Conservation (phyloP, 768 basidiomycete species). For the Russula sp. region DNA sequence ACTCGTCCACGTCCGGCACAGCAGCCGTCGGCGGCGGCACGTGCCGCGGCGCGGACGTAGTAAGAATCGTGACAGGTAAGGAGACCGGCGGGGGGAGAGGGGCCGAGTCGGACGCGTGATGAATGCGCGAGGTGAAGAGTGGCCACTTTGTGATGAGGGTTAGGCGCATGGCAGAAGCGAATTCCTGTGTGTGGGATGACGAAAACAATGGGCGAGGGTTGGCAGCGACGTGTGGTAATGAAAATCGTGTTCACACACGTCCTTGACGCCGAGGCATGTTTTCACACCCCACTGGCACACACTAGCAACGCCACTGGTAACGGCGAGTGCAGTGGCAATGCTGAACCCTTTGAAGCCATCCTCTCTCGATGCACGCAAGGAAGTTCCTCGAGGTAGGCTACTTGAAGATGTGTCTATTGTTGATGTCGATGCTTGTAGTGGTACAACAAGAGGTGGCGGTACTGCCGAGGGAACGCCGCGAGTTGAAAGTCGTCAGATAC, state of each 20-base stretch:
- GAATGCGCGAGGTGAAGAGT: constrained; percentile 44
- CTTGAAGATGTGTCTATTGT: not conserved
- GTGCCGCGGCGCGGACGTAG: not conserved
- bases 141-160: constrained; percentile 45
- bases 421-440: not conserved
- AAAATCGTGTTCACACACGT: constrained; percentile 38
- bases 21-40: not conserved
- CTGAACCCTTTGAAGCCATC: constrained; percentile 53
- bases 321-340: constrained; percentile 57
- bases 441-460: not conserved
- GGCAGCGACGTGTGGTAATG: not conserved
- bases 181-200: constrained; percentile 45
- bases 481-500: constrained; percentile 3
- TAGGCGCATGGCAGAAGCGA: constrained; percentile 50
- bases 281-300: constrained; percentile 42
- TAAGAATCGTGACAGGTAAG: not conserved
- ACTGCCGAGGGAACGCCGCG: not conserved
- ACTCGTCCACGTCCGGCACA: constrained; percentile 25
- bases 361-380: not conserved
- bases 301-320: constrained; percentile 39
- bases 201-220: no score
- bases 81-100: constrained; percentile 21
- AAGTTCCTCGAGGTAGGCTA: not conserved
- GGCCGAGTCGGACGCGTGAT: constrained; percentile 36
- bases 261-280: constrained; percentile 45